Conservation (phyloP, 2,329 filamentous ascomycete species). For the Colletotrichum sp. region DNA sequence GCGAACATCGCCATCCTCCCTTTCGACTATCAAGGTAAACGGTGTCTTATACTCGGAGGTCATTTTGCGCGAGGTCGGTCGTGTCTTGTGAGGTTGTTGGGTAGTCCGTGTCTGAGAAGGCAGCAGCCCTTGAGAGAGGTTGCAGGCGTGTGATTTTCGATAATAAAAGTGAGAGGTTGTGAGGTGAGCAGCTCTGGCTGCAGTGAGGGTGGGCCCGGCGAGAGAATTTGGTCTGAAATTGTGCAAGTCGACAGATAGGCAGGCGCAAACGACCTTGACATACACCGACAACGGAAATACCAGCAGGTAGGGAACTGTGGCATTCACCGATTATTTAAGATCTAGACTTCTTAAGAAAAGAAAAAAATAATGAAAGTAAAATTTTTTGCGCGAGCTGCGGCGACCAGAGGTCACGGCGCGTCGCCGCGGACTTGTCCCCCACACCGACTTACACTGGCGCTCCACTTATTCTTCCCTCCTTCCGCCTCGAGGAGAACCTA, state of each 20-base stretch:
- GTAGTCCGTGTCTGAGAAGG: not conserved
- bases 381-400: not conserved
- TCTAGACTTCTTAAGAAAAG: not conserved
- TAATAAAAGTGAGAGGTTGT: not conserved
- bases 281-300: not conserved
- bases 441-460: not conserved
- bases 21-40: not conserved
- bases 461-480: not conserved
- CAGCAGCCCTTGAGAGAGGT: not conserved
- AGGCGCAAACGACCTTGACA: not conserved
- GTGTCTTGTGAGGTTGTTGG: not conserved
- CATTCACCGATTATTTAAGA: not conserved
- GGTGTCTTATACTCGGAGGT: not conserved
- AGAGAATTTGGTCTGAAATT: not conserved
- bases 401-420: not conserved
- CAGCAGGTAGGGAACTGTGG: not conserved
- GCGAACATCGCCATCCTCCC: not conserved
- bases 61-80: not conserved
- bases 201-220: not conserved
- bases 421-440: not conserved
- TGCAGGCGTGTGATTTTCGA: not conserved
- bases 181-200: not conserved
- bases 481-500: not conserved
- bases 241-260: not conserved
- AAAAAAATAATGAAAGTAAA: not conserved